These are phyloP conservation scores for Pholiota microspora DNA, from an alignment of 768 basidiomycete species.

Conservation along the genomic window DNA sequence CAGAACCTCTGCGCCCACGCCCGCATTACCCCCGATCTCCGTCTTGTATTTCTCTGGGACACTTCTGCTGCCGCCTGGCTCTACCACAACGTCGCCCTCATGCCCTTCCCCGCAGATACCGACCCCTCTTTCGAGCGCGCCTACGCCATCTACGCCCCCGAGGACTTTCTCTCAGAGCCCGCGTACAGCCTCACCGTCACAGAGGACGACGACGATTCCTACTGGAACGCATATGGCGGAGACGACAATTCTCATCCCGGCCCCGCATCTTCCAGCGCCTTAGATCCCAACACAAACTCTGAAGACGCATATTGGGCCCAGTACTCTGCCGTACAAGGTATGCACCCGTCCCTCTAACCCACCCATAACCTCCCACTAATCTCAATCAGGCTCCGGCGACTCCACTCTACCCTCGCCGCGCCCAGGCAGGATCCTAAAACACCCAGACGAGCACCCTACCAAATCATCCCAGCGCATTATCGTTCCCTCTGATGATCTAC, in stretches of 20 bases:
- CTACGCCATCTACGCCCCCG: conserved; percentile 24
- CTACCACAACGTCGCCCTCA: conserved; percentile 65
- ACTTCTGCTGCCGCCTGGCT: conserved; percentile 46
- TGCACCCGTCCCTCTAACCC: conserved; percentile 11
- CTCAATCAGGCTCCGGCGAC: conserved; percentile 61
- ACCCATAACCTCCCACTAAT: conserved; percentile 2
- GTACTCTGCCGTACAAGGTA: conserved; percentile 70
- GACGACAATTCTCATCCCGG: conserved; percentile 27
- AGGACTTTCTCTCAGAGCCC: conserved; percentile 32
- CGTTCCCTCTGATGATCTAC: conserved; percentile 27
- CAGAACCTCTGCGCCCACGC: conserved; percentile 59
- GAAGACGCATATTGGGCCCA: conserved; percentile 79
- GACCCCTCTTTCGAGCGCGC: conserved; percentile 29
- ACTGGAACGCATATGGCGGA: conserved; percentile 69
- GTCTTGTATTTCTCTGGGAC: conserved; percentile 73
- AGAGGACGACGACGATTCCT: conserved; percentile 50
- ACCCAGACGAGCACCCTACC: conserved; percentile 9
- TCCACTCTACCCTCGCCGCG: conserved; percentile 62
- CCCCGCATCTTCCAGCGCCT: conserved; percentile 9
- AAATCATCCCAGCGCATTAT: conserved; percentile 29
- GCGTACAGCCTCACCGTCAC: conserved; percentile 15
- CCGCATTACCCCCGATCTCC: conserved; percentile 45
- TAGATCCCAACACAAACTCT: conserved; percentile 23
- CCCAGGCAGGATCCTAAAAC: conserved; percentile 24
- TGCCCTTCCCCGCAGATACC: conserved; percentile 63